Evolutionary conservation across 305 asterid species (phyloP).

Genomic region (Lippia alba): DNA sequence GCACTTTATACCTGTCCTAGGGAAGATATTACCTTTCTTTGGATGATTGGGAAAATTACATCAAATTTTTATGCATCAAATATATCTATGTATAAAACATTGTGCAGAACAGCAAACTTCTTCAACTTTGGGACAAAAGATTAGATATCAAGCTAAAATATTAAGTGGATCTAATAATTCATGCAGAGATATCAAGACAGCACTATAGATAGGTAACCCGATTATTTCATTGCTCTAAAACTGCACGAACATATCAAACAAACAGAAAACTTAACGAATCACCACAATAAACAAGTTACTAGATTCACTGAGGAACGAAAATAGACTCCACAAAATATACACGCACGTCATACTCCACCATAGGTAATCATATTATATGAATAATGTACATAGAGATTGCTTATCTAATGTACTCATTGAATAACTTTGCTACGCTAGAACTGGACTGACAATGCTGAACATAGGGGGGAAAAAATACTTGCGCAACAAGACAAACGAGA

Average conservation of each 20-base stretch:
- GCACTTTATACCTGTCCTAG: constrained; percentile 9
- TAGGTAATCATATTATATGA: background rate
- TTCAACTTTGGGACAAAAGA: background rate
- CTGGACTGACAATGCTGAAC: constrained; percentile 4
- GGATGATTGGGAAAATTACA: background rate
- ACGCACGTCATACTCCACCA: background rate
- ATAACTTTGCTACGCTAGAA: constrained; percentile 4
- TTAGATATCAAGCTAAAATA: constrained; percentile 1
- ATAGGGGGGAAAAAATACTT: background rate
- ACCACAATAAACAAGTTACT: background rate
- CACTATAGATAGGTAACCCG: background rate
- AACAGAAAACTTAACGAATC: background rate
- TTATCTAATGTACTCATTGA: constrained; percentile 11
- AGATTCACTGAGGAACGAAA: background rate
- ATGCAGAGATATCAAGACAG: constrained; percentile 15
- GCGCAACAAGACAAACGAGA: constrained; percentile 14
- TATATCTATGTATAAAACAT: background rate
- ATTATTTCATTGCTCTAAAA: background rate
- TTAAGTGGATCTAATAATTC: background rate
- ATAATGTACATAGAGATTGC: background rate
- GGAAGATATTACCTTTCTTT: background rate
- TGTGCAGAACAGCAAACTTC: background rate
- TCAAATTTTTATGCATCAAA: constrained; percentile 1
- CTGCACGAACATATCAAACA: background rate
- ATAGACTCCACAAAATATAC: background rate